Conservation (phyloP, 2,329 filamentous ascomycete species). For the Verticillium nonalfalfae region DNA sequence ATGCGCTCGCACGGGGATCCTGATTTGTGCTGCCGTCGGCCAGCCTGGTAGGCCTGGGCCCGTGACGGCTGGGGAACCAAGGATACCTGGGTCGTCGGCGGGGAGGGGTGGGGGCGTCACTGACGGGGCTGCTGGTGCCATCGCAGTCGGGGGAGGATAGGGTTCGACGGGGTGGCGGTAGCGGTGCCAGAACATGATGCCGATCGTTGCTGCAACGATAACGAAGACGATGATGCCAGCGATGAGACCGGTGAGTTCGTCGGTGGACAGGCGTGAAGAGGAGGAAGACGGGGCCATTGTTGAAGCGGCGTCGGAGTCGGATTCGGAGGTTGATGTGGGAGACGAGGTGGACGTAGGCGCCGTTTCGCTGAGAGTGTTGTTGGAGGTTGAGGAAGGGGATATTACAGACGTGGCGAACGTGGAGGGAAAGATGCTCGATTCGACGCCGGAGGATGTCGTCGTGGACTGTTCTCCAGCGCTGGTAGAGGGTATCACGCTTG, state of each 20-base stretch:
- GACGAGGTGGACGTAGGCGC: constrained; percentile 1
- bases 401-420: background rate
- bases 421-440: background rate
- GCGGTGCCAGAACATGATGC: constrained; percentile 14
- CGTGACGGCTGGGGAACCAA: background rate
- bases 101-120: background rate
- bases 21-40: constrained; percentile 13
- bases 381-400: background rate
- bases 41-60: background rate
- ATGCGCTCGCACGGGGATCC: constrained; percentile 22
- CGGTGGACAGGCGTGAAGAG: constrained; percentile 12
- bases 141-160: background rate
- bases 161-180: background rate
- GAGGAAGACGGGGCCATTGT: constrained; percentile 1
- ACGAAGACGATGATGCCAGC: constrained; percentile 15
- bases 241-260: constrained; percentile 21
- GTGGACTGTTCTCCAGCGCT: background rate
- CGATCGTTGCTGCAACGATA: constrained; percentile 14
- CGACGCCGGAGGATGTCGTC: background rate
- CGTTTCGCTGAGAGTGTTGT: background rate
- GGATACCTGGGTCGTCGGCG: background rate
- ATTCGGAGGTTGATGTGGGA: background rate
- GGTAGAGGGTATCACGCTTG: background rate
- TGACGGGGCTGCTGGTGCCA: background rate
- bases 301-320: constrained; percentile 1